Evolutionary conservation across 495 filamentous ascomycete genomes (phyloP), one percentile per base, ranked within the genome.

Genomic region (Penicillium angulare): DNA sequence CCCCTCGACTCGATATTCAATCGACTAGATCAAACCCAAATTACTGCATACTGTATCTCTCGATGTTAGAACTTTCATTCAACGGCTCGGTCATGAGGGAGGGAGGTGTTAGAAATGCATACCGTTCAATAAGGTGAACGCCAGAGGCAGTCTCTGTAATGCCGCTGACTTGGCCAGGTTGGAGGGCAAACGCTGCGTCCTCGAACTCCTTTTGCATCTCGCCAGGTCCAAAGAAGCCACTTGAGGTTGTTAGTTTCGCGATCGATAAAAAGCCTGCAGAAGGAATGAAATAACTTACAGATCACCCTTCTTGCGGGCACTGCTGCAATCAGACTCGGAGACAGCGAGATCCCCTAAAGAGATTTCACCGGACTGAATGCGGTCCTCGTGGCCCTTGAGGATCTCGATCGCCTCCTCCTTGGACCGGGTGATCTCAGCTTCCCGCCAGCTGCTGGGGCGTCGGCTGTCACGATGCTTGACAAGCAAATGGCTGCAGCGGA

Each of bases 191-290:
- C 3, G 92, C 86, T 0, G 91, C 90, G 24, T 96, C 90, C 68
- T 97, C 93, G 56, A 98, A 98, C 71, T 97, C 93, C 76, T 92
- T 96, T 63, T 98, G 93, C 93, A 98, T 98, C 59, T 98, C 93
- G 5, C 89, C 87, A 48, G 73, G 83, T 18, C 89, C 90, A 62
- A 98, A 98, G 68, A 90, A 96, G 1, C 93, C 93, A 40, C 86
- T 89, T 41, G 5, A 50, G 40, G 52, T 31, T 16, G 48, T 73
- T 53, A 76, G 66, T 32, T 17, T 13, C 16, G 3, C 15, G 7
- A 20, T 41, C 13, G n/a, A n/a, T n/a, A n/a, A n/a, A 38, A 9
- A 12, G 2, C 8, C 8, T 21, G 17, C 4, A 32, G 10, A 35
- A 6, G 5, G 53, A 17, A 6, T 41, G 3, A 3, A 41, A 3